Percentiles rank a stretch among this genome's conserved stretches.
These are phyloP conservation scores for Ligustrum vulgare DNA, from an alignment of 257 asterid genomes.

Conservation along the genomic window DNA sequence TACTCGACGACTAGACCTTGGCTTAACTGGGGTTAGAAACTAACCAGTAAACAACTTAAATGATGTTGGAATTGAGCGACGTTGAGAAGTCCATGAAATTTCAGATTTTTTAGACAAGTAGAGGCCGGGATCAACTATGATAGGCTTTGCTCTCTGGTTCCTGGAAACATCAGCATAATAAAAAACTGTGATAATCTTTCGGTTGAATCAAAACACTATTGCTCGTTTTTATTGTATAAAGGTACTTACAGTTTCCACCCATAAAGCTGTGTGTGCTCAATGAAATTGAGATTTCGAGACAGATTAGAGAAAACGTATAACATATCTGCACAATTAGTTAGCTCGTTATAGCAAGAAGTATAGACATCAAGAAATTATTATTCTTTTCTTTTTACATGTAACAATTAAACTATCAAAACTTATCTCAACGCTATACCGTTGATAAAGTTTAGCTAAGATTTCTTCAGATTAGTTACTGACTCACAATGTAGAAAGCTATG, in stretches of 20 bases:
- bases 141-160: slow-evolving; percentile 92
- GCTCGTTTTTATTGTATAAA: not conserved
- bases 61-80: slow-evolving; percentile 85
- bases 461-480: slow-evolving; percentile 2
- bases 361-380: slow-evolving; percentile 3
- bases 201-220: not conserved
- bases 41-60: slow-evolving; percentile 89
- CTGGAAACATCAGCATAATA: slow-evolving; percentile 41
- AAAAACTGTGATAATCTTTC: not conserved
- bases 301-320: slow-evolving; percentile 79
- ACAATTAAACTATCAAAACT: not conserved
- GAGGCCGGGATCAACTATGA: slow-evolving; percentile 91
- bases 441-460: not conserved
- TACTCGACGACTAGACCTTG: not conserved
- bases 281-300: slow-evolving; percentile 82
- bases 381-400: not conserved
- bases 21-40: slow-evolving; percentile 13
- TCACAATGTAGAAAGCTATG: not conserved
- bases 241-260: slow-evolving; percentile 95
- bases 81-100: slow-evolving; percentile 81
- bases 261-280: slow-evolving; percentile 78
- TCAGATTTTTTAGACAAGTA: slow-evolving; percentile 90
- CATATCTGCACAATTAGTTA: slow-evolving; percentile 62
- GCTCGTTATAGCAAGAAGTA: not conserved
- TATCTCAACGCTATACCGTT: not conserved